Evolutionary conservation across 352 stramenopile genomes (phyloP).

Genomic region (Blastocystis sp.): DNA sequence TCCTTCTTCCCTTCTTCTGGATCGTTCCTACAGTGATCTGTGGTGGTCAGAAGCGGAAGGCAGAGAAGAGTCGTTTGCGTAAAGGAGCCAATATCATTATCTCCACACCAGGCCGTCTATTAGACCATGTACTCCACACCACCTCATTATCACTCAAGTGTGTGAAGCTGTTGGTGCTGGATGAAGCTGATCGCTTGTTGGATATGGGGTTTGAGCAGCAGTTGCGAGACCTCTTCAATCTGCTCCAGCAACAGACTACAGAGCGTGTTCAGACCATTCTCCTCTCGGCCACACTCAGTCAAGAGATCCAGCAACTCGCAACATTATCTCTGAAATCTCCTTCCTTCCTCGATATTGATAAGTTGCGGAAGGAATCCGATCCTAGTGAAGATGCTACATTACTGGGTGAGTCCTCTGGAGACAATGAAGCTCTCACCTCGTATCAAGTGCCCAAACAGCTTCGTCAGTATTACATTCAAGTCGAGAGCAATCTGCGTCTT

Average conservation of each 20-base stretch:
- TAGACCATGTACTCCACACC: constrained; percentile 80
- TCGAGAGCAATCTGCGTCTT: constrained; percentile 84
- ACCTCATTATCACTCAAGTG: constrained; percentile 62
- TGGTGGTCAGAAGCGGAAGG: constrained; percentile 48
- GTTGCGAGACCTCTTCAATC: constrained; percentile 65
- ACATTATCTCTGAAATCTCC: neutral
- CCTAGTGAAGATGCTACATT: constrained; percentile 64
- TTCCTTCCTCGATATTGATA: neutral
- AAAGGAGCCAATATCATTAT: constrained; percentile 45
- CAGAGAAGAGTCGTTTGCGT: constrained; percentile 29
- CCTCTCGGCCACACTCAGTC: constrained; percentile 71
- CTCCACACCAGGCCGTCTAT: constrained; percentile 78
- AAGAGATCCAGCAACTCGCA: constrained; percentile 67
- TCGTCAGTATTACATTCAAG: constrained; percentile 87
- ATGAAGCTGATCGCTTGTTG: constrained; percentile 89
- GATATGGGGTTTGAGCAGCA: constrained; percentile 85
- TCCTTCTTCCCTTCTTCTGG: constrained; percentile 27
- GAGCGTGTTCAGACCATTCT: constrained; percentile 67
- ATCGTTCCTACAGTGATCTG: constrained; percentile 55
- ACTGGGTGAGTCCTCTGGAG: constrained; percentile 59
- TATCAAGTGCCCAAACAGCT: constrained; percentile 84
- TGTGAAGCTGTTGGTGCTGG: constrained; percentile 73
- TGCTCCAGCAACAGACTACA: neutral
- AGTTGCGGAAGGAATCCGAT: constrained; percentile 64
- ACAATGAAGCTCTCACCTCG: constrained; percentile 1